Percentiles rank a stretch among this genome's conserved stretches.
These are phyloP conservation scores for Xylariaceae sp. DNA, from an alignment of 2,329 filamentous ascomycete species.

Conservation along the genomic window DNA sequence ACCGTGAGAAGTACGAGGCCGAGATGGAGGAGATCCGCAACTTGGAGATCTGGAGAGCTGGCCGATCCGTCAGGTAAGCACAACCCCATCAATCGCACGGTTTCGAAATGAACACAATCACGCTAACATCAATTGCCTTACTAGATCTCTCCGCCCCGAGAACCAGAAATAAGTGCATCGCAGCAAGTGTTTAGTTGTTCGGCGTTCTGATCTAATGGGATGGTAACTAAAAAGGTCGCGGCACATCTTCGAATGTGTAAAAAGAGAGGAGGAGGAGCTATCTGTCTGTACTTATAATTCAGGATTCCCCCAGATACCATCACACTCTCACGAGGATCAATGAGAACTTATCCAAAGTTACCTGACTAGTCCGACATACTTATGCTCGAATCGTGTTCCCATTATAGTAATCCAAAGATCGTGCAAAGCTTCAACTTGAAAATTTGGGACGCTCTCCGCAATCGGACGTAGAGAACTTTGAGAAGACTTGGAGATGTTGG, in stretches of 20 bases:
- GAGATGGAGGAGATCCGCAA: constrained; percentile 98
- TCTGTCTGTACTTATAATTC: constrained; percentile 34
- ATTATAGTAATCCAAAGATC: not conserved
- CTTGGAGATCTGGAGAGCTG: constrained; percentile 98
- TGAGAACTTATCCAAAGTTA: constrained; percentile 18
- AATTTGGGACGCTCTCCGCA: constrained; percentile 3
- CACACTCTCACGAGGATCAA: constrained; percentile 16
- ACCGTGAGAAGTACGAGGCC: constrained; percentile 94
- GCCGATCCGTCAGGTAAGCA: constrained; percentile 85
- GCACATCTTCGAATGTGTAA: constrained; percentile 20
- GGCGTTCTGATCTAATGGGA: constrained; percentile 21
- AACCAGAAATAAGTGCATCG: constrained; percentile 65
- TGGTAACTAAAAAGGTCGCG: constrained; percentile 21
- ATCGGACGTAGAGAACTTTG: constrained; percentile 3
- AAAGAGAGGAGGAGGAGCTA: constrained; percentile 12
- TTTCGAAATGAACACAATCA: not conserved
- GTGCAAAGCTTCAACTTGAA: not conserved
- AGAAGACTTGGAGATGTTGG: not conserved
- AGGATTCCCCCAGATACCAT: constrained; percentile 30
- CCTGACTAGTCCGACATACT: constrained; percentile 13
- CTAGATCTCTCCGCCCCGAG: constrained; percentile 74
- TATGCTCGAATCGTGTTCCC: not conserved
- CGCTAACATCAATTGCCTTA: constrained; percentile 11
- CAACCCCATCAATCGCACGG: no score
- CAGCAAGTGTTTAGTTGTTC: constrained; percentile 11